These are phyloP conservation scores for Pseudogymnoascus destructans DNA, from an alignment of 2,329 filamentous ascomycete genomes.

Conservation along the genomic window DNA sequence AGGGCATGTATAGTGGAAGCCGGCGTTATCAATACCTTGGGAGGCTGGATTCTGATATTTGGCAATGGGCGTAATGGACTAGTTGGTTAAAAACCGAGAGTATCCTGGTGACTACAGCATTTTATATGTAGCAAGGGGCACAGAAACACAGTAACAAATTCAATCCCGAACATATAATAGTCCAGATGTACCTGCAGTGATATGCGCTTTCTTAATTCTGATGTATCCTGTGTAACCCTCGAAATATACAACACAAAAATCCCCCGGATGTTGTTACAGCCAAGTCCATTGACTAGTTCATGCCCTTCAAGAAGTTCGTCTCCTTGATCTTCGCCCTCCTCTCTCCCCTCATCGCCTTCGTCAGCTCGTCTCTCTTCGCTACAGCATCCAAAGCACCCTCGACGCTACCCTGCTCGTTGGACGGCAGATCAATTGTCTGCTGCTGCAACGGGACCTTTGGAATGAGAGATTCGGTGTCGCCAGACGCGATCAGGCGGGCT, in stretches of 20 bases:
- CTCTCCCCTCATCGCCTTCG: slow-evolving; percentile 59
- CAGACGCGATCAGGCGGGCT: slow-evolving; percentile 46
- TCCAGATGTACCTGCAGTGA: neutral
- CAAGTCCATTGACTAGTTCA: slow-evolving; percentile 34
- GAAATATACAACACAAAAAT: neutral
- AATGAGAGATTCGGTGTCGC: slow-evolving; percentile 51
- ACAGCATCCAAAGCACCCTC: slow-evolving; percentile 33
- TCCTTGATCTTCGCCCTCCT: slow-evolving; percentile 70
- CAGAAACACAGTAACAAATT: neutral
- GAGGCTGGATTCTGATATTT: neutral
- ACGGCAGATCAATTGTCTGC: slow-evolving; percentile 63
- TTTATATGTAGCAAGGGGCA: neutral
- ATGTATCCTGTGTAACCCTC: neutral
- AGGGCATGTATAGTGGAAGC: neutral
- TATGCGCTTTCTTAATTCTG: neutral
- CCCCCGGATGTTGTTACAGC: slow-evolving; percentile 14
- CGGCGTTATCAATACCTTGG: slow-evolving; percentile 5
- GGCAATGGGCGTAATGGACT: neutral
- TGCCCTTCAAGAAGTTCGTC: slow-evolving; percentile 70
- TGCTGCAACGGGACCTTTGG: slow-evolving; percentile 64
- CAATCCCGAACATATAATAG: neutral
- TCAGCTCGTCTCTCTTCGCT: slow-evolving; percentile 47
- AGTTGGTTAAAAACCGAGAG: neutral
- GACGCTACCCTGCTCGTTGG: slow-evolving; percentile 22
- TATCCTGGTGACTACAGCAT: neutral